Evolutionary conservation across 352 stramenopile species (phyloP), one percentile per base, ranked within the genome.

Genomic region (Phytopythium mirpurense): DNA sequence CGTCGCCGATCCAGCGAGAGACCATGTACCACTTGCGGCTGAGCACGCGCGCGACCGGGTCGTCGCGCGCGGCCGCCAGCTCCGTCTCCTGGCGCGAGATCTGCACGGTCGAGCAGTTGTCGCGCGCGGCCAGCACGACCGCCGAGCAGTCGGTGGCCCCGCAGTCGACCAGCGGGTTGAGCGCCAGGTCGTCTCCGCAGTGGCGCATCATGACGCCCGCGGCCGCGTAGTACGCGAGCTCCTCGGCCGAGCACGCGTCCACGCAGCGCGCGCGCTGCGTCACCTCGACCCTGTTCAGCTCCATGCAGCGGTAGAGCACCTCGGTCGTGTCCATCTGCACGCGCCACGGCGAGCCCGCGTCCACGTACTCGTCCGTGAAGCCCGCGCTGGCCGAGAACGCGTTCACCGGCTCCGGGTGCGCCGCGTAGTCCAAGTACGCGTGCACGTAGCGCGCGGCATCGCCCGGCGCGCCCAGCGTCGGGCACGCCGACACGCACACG

Each of bases 11-110:
- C 78, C 78, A 89, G 24, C 78, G 75, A 26, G 76, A 73, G 40
- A 91, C 70, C 66, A 87, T 76, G 56, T 76, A 76, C 70, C 74
- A 88, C 54, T 79, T 74, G 45, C 72, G 72, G 53, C 80, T 88
- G 18, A 89, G 63, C 62, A 79, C 74, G 10, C 68, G 64, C 19
- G 66, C 84, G 12, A 90, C 55, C 0, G 78, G 72, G 41, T 90
- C 72, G 3, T 71, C 51, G 7, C 57, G 72, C 3, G 73, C 70
- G 14, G 63, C 67, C 1, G 67, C 63, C 19, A 80, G 62, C 53
- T 83, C 63, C 2, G 54, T 70, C 52, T 85, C 72, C 40, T 74
- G 38, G 15, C 68, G 67, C 0, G 57, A 61, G 24, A 62, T 69
- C 60, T 90, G 72, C 41, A 88, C 62, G 18, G 61, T 83, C 35